These are phyloP conservation scores for Heterobasidion annosum DNA, from an alignment of 1,284 basidiomycete genomes.

Conservation along the genomic window DNA sequence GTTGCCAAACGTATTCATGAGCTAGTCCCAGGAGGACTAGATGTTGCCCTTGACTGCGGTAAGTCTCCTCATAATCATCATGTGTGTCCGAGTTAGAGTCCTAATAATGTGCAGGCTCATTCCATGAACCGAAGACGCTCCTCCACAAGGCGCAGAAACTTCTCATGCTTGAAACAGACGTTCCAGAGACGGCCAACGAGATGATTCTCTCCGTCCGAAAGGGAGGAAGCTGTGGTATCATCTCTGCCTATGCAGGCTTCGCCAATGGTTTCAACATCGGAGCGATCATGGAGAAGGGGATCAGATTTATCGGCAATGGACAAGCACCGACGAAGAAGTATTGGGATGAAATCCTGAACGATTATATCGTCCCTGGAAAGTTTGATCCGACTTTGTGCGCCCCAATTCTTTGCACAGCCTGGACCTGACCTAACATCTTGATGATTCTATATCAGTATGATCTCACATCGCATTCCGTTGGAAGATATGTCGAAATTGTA, in stretches of 20 bases:
- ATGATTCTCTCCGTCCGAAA: conserved; percentile 57
- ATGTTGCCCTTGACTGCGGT: conserved; percentile 49
- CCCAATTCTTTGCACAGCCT: conserved; percentile 3
- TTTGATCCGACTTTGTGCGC: conserved; percentile 60
- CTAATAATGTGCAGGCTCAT: conserved; percentile 31
- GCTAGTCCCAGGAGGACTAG: conserved; percentile 54
- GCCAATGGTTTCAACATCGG: conserved; percentile 69
- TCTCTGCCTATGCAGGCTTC: conserved; percentile 55
- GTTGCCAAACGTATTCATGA: conserved; percentile 55
- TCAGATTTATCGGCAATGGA: conserved; percentile 62
- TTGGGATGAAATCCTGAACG: conserved; percentile 63
- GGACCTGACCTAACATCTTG: background rate
- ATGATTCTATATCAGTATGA: conserved; percentile 28
- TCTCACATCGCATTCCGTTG: conserved; percentile 55
- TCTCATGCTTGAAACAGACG: conserved; percentile 71
- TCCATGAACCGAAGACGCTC: conserved; percentile 62
- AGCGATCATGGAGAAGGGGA: conserved; percentile 73
- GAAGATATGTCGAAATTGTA: conserved; percentile 56
- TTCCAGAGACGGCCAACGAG: conserved; percentile 65
- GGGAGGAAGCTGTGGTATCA: conserved; percentile 54
- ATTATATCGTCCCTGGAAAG: conserved; percentile 56
- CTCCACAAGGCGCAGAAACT: conserved; percentile 55
- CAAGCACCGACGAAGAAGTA: conserved; percentile 70
- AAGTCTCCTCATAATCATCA: conserved; percentile 1
- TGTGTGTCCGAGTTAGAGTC: background rate